phyloP scores from a whole-genome alignment of 495 filamentous ascomycete genomes.

The Xylaria grammica region DNA sequence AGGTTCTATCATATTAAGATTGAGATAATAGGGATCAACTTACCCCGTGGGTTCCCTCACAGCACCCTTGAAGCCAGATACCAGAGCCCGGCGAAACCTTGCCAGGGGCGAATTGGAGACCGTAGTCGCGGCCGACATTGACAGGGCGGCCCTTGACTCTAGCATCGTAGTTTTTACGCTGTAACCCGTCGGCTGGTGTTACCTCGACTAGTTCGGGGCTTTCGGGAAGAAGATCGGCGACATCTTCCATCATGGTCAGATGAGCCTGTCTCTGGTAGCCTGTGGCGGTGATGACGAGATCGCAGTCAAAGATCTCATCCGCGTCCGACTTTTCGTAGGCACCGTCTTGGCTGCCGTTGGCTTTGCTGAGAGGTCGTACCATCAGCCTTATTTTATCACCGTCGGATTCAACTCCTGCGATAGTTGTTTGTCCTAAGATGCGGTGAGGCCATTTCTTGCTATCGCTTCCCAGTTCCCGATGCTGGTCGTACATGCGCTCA shows the following conservation, averaged over 20 bases:
- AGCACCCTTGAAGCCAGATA: constrained; percentile 94
- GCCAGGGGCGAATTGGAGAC: constrained; percentile 67
- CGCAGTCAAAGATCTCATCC: constrained; percentile 69
- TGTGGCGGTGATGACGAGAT: constrained; percentile 84
- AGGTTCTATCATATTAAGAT: not conserved
- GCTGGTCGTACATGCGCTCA: constrained; percentile 81
- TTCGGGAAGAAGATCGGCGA: constrained; percentile 66
- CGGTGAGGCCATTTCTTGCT: constrained; percentile 79
- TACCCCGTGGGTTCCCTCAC: constrained; percentile 89
- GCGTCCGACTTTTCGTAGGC: constrained; percentile 31
- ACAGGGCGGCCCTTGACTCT: constrained; percentile 29
- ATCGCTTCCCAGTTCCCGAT: constrained; percentile 66
- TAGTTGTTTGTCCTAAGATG: constrained; percentile 69
- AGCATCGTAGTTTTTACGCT: constrained; percentile 36
- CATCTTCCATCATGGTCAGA: constrained; percentile 71
- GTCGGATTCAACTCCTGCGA: constrained; percentile 62
- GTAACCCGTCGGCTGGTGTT: constrained; percentile 33
- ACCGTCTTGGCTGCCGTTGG: constrained; percentile 28
- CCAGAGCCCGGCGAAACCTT: constrained; percentile 71
- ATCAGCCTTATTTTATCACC: constrained; percentile 44
- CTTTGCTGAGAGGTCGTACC: constrained; percentile 47
- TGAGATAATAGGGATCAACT: constrained; percentile 40
- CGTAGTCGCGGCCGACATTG: constrained; percentile 69
- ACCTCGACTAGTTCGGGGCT: constrained; percentile 24
- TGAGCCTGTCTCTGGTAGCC: constrained; percentile 84